phyloP scores from a whole-genome alignment of 2,329 filamentous ascomycete genomes.

The Nannizzia gypsea region DNA sequence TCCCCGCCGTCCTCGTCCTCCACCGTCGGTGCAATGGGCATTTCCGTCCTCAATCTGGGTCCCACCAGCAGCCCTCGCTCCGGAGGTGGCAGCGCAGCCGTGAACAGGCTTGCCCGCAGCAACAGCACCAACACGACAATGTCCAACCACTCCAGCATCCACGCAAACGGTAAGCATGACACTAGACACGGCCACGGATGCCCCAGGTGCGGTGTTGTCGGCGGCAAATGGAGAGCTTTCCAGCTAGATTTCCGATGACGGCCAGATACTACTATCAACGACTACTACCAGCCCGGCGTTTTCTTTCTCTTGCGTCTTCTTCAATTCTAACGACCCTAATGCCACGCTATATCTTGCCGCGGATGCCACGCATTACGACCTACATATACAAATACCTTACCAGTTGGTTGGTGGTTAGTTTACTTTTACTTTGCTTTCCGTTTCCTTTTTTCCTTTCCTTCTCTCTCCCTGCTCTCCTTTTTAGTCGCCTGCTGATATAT shows the following conservation, averaged over 20 bases:
- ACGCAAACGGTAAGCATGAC: constrained; percentile 20
- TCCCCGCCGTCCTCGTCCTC: not conserved
- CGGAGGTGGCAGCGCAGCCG: not conserved
- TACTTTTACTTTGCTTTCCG: not conserved
- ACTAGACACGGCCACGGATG: constrained; percentile 27
- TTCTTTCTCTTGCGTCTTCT: constrained; percentile 14
- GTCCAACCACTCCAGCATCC: not conserved
- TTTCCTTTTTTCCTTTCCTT: not conserved
- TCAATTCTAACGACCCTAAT: constrained; percentile 3
- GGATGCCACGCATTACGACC: not conserved
- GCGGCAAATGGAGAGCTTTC: constrained; percentile 39
- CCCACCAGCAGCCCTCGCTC: constrained; percentile 23
- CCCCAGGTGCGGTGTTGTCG: constrained; percentile 35
- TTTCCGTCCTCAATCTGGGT: constrained; percentile 28
- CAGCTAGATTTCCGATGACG: constrained; percentile 37
- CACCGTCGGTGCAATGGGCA: constrained; percentile 20
- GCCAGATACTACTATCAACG: not conserved
- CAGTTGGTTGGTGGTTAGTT: constrained; percentile 3
- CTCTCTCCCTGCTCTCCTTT: not conserved
- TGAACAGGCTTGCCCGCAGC: not conserved
- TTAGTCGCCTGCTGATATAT: not conserved
- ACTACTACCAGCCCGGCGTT: not conserved
- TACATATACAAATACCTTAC: not conserved
- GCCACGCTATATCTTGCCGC: not conserved
- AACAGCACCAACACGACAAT: constrained; percentile 1